Evolutionary conservation across 208 protist genomes (phyloP), one percentile per base, ranked within the genome.

Genomic region (Acanthamoeba culbertsoni): DNA sequence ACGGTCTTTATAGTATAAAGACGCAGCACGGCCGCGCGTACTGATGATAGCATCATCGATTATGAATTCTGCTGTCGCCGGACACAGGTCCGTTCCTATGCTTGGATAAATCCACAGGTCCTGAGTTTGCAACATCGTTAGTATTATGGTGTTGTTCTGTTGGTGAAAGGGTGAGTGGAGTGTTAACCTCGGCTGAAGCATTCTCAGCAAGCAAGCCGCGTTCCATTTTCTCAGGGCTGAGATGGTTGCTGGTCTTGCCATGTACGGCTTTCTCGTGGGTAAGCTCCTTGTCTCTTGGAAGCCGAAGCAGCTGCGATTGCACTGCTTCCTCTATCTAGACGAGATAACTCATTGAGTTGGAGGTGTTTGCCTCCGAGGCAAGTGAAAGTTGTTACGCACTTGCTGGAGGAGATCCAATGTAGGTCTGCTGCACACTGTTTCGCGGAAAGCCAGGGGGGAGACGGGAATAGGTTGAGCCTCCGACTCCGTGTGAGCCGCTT

Each of bases 171-270:
- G 23, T 14, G 51, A 59, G 23, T 59, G 23, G 23, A 23, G 51
- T 14, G 51, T n/a, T 14, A 14, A 59, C 51, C 51, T 59, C 23
- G 42, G 68, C 68, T 20, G 68, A 33, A 20, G 10, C 37, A 12
- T n/a, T 43, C 42, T 79, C 68, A 5, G 68, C 68, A 4, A 10
- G 26, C 2, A 79, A 31, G 0, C 68, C 68, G 3, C 68, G 33
- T 10, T 43, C 8, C 68, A 79, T 79, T 42, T 79, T 79, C 68
- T 79, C 68, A 20, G 35, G 68, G 68, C 68, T 79, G 10, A 79
- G 68, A 28, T 79, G 68, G 26, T 79, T 79, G 68, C 68, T 79
- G 37, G 68, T 79, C 68, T 79, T 79, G 68, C 68, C 68, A 23
- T 79, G 68, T 20, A 79, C 68, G 26, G 68, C 68, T 42, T 79